Conservation (phyloP, 495 filamentous ascomycete genomes). For the Neurospora sp. region DNA sequence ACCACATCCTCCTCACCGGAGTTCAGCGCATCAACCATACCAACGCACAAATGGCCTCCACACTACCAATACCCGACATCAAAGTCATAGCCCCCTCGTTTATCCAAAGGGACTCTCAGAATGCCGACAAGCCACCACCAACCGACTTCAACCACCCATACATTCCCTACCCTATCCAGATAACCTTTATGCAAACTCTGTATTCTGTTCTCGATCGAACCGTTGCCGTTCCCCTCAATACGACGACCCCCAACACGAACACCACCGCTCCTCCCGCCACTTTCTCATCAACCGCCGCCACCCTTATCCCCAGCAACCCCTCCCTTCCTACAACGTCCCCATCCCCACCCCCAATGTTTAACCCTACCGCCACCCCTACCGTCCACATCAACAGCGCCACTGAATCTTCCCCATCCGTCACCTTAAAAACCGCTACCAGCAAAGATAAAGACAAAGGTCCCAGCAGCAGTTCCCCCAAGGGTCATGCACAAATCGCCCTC, state of each 20-base stretch:
- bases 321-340: not conserved
- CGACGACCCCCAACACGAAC: not conserved
- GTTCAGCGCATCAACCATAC: not conserved
- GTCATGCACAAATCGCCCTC: constrained; percentile 70
- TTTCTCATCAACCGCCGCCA: not conserved
- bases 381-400: not conserved
- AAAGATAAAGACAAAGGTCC: not conserved
- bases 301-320: not conserved
- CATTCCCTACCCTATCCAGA: constrained; percentile 81
- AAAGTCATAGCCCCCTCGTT: not conserved
- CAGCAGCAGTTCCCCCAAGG: constrained; percentile 22
- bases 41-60: not conserved
- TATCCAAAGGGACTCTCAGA: not conserved
- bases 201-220: constrained; percentile 63
- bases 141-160: constrained; percentile 84
- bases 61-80: not conserved
- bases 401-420: not conserved
- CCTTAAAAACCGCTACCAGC: not conserved
- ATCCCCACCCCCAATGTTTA: not conserved
- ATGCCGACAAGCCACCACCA: not conserved
- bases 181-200: constrained; percentile 78
- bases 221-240: not conserved
- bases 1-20: not conserved
- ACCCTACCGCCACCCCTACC: not conserved
- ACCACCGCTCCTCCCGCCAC: not conserved